Evolutionary conservation across 2,329 filamentous ascomycete genomes (phyloP), one percentile per base, ranked within the genome.

Genomic region (Penicillium sp.): DNA sequence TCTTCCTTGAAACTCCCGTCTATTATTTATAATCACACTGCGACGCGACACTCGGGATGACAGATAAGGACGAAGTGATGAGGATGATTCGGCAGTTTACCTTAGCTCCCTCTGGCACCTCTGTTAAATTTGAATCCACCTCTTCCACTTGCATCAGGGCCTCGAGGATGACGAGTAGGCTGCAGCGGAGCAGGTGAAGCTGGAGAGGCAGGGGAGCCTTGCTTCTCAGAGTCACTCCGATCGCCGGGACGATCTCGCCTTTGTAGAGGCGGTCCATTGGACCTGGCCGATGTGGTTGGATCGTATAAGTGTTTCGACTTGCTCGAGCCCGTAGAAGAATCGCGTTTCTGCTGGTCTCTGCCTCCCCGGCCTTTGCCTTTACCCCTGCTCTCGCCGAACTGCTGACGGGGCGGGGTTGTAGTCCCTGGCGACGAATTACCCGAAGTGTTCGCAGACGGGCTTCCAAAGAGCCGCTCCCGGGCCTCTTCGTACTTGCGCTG

Each of bases 401-500:
- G 69, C 29, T 68, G 69, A 33, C 75, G 77, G 22, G 87, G 87
- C 22, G 88, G 86, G 14, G 87, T 87, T 3, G 83, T 79, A 46
- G 78, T 84, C 10, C 85, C 85, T 0, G 87, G 85, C 4, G 86
- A 86, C 4, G 86, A 87, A 8, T 81, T 79, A 1, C 86, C 84
- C 0, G 87, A 79, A 4, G 65, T 73, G 19, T 69, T 71, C 8
- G 68, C 71, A 6, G 69, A 68, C 5, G 70, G 68, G 22, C 84
- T 86, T 21, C 92, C 92, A 73, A 97, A 93, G 54, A 97, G 88
- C 71, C 92, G 89, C 66, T 93, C 91, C 29, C 93, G 84, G 6
- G 88, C 90, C 77, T 96, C 92, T 59, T 96, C 90, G 72, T 97
- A 97, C 59, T 90, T 89, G 55, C 87, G 87, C 78, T 96, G 90